Conservation (phyloP, 73 alveolate genomes). For the Breviolum minutum region DNA sequence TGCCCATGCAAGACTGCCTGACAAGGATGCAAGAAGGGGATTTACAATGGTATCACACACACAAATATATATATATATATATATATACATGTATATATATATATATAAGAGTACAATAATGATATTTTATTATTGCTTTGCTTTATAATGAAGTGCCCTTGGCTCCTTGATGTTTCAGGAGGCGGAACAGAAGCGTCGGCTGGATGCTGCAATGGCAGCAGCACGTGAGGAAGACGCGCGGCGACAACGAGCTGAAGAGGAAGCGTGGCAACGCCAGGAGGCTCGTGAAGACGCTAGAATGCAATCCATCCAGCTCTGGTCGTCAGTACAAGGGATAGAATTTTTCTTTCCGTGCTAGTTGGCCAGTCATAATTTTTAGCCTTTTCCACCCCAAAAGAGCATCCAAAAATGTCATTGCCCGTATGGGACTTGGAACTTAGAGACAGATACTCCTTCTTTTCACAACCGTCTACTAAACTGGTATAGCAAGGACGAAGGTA, state of each 20-base stretch:
- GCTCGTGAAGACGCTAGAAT: not conserved
- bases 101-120: no score
- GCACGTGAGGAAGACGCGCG: not conserved
- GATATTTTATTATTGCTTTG: no score
- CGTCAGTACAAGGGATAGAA: no score
- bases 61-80: no score
- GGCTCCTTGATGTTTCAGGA: not conserved
- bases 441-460: not conserved
- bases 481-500: conserved; percentile 7
- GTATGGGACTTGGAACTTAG: not conserved
- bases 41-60: no score
- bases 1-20: no score
- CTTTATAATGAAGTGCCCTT: no score
- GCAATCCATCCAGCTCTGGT: not conserved
- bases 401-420: not conserved
- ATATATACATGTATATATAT: no score
- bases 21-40: no score
- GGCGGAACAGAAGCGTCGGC: conserved; percentile 77
- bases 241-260: not conserved
- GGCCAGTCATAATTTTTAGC: not conserved
- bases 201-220: conserved; percentile 61
- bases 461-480: not conserved
- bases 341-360: not conserved
- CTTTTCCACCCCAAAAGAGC: not conserved
- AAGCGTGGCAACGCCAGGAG: not conserved